These are phyloP conservation scores for Rosa rugosa DNA, from an alignment of 306 rosid species.

Conservation along the genomic window DNA sequence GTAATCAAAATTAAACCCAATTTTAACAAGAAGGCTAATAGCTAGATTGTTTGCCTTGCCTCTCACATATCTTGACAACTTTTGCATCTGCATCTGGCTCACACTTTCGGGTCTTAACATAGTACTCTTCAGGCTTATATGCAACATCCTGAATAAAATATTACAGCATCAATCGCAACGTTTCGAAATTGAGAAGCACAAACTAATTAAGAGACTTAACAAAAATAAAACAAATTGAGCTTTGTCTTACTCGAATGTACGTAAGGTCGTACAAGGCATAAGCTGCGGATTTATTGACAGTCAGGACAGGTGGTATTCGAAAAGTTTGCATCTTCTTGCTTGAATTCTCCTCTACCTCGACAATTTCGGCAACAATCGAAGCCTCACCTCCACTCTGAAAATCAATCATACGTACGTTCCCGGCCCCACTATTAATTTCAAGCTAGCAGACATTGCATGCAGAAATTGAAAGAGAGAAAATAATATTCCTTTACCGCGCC, in stretches of 20 bases:
- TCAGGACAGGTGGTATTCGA: constrained; percentile 66
- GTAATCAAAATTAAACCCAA: neutral
- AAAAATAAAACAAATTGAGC: neutral
- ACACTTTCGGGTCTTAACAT: constrained; percentile 75
- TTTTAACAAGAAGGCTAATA: neutral
- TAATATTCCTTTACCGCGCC: constrained; percentile 52
- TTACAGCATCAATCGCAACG: neutral
- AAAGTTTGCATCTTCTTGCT: constrained; percentile 76
- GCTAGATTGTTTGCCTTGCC: constrained; percentile 40
- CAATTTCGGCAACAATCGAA: constrained; percentile 82
- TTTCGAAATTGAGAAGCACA: neutral
- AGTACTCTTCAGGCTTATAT: constrained; percentile 72
- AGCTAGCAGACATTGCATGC: neutral
- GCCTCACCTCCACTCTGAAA: constrained; percentile 85
- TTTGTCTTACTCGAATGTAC: constrained; percentile 55
- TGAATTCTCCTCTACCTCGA: constrained; percentile 86
- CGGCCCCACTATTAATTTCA: neutral
- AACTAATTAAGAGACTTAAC: neutral
- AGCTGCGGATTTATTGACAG: constrained; percentile 75
- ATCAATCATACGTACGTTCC: neutral
- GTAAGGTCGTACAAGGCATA: constrained; percentile 75
- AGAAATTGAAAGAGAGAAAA: too few species aligned
- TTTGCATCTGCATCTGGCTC: constrained; percentile 73
- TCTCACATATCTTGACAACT: constrained; percentile 80
- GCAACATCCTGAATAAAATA: constrained; percentile 65